A percentile compares a stretch with the other conserved stretches of the same genome.
Evolutionary conservation across 805 yeast genomes (phyloP).

Genomic region (Candida corydali): DNA sequence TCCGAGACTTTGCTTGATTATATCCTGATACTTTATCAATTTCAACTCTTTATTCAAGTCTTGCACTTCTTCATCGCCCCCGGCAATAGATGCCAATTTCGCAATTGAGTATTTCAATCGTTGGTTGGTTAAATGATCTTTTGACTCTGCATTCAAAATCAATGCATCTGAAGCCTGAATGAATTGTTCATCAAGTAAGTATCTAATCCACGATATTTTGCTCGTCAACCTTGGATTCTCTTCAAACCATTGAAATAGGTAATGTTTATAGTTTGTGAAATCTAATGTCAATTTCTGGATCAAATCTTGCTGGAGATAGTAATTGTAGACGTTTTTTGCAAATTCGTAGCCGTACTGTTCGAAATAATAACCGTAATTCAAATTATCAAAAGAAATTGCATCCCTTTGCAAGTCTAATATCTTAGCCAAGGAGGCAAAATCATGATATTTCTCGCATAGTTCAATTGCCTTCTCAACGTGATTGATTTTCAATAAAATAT

Average conservation of each 20-base stretch:
- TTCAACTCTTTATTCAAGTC: slow-evolving; percentile 51
- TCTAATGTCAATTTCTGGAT: slow-evolving; percentile 51
- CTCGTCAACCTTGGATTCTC: slow-evolving; percentile 40
- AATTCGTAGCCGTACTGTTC: slow-evolving; percentile 62
- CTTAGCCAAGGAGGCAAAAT: slow-evolving; percentile 60
- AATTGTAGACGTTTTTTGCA: slow-evolving; percentile 59
- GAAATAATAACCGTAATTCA: slow-evolving; percentile 48
- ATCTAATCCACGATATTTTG: slow-evolving; percentile 68
- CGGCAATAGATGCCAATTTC: slow-evolving; percentile 57
- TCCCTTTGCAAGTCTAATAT: slow-evolving; percentile 34
- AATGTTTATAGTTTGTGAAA: slow-evolving; percentile 49
- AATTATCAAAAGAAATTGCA: slow-evolving; percentile 12
- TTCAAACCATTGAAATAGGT: slow-evolving; percentile 49
- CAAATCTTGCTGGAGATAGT: slow-evolving; percentile 51
- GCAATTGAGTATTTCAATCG: slow-evolving; percentile 66
- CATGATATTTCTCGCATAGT: slow-evolving; percentile 63
- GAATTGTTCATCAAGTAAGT: slow-evolving; percentile 50
- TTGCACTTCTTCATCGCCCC: slow-evolving; percentile 23
- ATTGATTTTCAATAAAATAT: slow-evolving; percentile 47
- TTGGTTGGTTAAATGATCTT: slow-evolving; percentile 43
- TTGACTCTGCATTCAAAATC: slow-evolving; percentile 33
- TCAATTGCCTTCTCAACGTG: slow-evolving; percentile 51
- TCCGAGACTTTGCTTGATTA: not conserved
- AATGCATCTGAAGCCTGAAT: slow-evolving; percentile 47
- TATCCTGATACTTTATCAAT: slow-evolving; percentile 46